Evolutionary conservation across 805 yeast genomes (phyloP), one percentile per base, ranked within the genome.

Genomic region (Candida verbasci): DNA sequence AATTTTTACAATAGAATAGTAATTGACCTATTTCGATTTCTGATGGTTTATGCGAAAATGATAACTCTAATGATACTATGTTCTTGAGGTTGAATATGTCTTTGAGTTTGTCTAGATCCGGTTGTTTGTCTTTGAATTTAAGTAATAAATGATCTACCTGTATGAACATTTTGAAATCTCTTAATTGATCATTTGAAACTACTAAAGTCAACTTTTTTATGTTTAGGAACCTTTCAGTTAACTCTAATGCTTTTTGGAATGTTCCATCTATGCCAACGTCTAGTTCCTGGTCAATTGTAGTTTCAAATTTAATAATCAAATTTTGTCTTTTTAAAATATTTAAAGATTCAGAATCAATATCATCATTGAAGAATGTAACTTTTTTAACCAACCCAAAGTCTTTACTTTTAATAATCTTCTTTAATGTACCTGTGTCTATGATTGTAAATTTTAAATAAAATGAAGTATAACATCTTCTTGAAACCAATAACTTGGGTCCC

Each of bases 401-500:
- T 11, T 18, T 17, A 10, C 26, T 17, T 3, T 15, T 17, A 16
- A 24, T n/a, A 6, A 34, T 7, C 7, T 3, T 16, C 3, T 17
- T 14, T 6, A 33, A 12, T 5, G 4, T 6, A 3, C 14, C 11
- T 15, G 15, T 6, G 9, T 24, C 24, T 21, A 26, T n/a, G 17
- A 38, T 29, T n/a, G 41, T 38, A 20, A 27, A 34, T 14, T 20
- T 27, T 10, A 20, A 16, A 17, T 34, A 38, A 16, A 38, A 38
- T 5, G 38, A n/a, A n/a, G 34, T 28, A 17, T 24, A 23, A 29
- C 38, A 31, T 8, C 18, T 24, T 4, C 11, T 12, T 21, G 12
- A 21, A 4, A 37, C 6, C 9, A 22, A 11, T 10, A 37, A 9
- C n/a, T 30, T 14, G 6, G 35, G 31, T 3, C 35, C 35, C 4